A percentile compares a stretch with the other conserved stretches of the same genome.
Evolutionary conservation across 495 filamentous ascomycete species (phyloP).

Genomic region (Xylaria longipes): DNA sequence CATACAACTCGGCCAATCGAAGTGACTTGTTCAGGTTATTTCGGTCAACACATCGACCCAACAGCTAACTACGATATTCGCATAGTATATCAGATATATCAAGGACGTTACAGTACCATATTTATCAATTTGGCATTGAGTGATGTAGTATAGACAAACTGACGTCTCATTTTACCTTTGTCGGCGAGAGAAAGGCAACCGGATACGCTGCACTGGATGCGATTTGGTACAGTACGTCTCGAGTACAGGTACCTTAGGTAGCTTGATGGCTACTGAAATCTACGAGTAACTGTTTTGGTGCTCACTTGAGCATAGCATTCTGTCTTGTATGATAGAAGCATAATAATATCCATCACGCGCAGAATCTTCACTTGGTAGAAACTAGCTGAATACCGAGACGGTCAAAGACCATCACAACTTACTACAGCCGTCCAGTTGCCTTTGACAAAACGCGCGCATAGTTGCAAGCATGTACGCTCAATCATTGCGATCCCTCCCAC

Average conservation of each 20-base stretch:
- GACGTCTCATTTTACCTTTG: neutral
- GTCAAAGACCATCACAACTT: neutral
- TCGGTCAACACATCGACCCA: too few relatives aligned
- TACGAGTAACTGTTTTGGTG: neutral
- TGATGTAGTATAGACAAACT: neutral
- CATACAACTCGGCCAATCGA: too few relatives aligned
- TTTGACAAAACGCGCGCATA: neutral
- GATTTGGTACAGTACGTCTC: neutral
- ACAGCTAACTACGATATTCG: too few relatives aligned
- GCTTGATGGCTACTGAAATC: neutral
- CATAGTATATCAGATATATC: too few relatives aligned
- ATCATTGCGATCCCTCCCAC: conserved; percentile 63
- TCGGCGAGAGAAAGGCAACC: neutral
- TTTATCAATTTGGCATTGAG: neutral
- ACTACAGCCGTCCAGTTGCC: neutral
- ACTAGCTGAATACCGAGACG: neutral
- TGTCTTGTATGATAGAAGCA: neutral
- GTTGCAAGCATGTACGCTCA: conserved; percentile 52
- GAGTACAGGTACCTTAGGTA: too few relatives aligned
- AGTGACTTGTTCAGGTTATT: too few relatives aligned
- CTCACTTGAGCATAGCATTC: neutral
- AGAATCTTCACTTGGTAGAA: neutral
- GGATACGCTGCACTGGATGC: neutral
- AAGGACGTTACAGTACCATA: too few relatives aligned
- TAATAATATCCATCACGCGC: neutral